Evolutionary conservation across 805 yeast species (phyloP), one percentile per base, ranked within the genome.

Genomic region (Saccharomycopsis fermentans): DNA sequence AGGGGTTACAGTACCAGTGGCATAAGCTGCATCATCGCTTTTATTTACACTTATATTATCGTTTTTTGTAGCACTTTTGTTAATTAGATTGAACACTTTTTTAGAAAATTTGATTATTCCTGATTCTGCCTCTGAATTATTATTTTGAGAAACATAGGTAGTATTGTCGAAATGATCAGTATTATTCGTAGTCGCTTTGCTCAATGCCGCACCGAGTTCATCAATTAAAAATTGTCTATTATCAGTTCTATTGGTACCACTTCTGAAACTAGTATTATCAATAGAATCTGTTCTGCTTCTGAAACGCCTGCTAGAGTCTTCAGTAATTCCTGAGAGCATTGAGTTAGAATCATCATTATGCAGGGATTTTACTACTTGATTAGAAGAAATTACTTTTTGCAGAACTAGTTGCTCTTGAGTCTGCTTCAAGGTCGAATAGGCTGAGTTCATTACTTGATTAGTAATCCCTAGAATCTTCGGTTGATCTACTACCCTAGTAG

Each of bases 381-480:
- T 43, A 9, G 29, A 43, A 11, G 47, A 17, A 17, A 29, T 21
- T 21, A 12, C 9, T 24, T 27, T 36, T 35, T 39, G 32, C 24
- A 26, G 21, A 29, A 34, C 27, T 4, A 39, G n/a, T 39, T 54
- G 50, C 24, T 43, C 50, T n/a, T 57, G 59, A 3, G 40, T 57
- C 34, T 48, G 52, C 26, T 40, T 57, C 27, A 57, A 35, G 2
- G 55, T 35, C 11, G 59, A 57, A 35, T 57, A 57, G 17, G 59
- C 55, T 40, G 59, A 57, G 14, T 55, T 52, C 36, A 29, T 34
- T 16, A 29, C 52, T 24, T 57, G 35, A 11, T 53, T 54, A n/a
- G 59, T 57, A 16, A 53, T 51, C n/a, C 59, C 59, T n/a, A 55
- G 19, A 52, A 57, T 52, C 6, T 57, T 55, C 40, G 43, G 52